Conservation (phyloP, 192 early-diverging fungal genomes). For the Entophlyctis luteolus region DNA sequence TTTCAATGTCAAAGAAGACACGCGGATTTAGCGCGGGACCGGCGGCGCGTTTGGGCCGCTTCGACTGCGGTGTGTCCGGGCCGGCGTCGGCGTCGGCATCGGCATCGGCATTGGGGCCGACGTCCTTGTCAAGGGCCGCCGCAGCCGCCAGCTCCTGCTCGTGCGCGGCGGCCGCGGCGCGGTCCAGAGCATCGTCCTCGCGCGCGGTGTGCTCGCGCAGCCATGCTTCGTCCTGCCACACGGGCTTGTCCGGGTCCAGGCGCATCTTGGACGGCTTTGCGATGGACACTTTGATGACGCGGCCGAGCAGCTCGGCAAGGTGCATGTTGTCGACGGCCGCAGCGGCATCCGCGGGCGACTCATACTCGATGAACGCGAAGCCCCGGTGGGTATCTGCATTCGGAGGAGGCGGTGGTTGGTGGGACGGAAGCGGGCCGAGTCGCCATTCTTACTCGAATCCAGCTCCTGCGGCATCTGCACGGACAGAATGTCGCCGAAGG, state of each 20-base stretch:
- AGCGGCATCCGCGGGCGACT: constrained; percentile 70
- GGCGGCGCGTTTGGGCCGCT: constrained; percentile 20
- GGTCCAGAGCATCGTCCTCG: constrained; percentile 19
- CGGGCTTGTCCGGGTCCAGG: constrained; percentile 25
- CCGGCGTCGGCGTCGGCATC: not conserved
- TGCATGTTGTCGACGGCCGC: constrained; percentile 95
- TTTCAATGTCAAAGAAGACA: constrained; percentile 66
- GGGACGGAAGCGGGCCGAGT: constrained; percentile 26
- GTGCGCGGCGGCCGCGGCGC: constrained; percentile 9
- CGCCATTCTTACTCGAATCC: constrained; percentile 69
- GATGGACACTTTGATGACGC: constrained; percentile 81
- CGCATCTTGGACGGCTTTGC: constrained; percentile 60
- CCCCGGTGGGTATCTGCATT: constrained; percentile 70
- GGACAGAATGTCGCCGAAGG: constrained; percentile 91
- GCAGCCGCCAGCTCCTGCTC: constrained; percentile 10
- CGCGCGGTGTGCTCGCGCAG: constrained; percentile 28
- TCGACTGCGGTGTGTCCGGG: constrained; percentile 9
- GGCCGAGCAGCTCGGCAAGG: constrained; percentile 80
- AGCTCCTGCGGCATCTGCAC: constrained; percentile 83
- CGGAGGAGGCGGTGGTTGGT: not conserved
- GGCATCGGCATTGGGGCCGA: not conserved
- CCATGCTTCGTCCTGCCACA: constrained; percentile 47
- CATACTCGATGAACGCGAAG: constrained; percentile 95
- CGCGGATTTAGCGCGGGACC: constrained; percentile 27
- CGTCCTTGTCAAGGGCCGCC: not conserved